Percentiles rank a stretch among this genome's conserved stretches.
Conservation (phyloP, 2,329 filamentous ascomycete species). For the Blastomyces percursus region DNA sequence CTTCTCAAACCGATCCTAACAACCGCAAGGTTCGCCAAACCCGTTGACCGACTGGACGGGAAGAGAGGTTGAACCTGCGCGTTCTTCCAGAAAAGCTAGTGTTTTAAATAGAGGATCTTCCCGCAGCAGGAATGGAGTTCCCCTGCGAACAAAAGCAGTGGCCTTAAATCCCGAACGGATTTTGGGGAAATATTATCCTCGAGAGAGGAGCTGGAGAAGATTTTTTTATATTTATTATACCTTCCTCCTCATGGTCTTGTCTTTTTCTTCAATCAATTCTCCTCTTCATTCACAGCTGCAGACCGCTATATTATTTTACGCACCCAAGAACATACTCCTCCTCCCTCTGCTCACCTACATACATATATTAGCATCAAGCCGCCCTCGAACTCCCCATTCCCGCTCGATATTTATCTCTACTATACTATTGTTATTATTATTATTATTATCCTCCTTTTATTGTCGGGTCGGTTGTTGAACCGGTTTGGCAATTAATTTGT, state of each 20-base stretch:
- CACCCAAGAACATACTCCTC: not conserved
- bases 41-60: slow-evolving; percentile 4
- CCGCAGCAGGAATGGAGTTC: slow-evolving; percentile 1
- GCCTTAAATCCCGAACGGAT: not conserved
- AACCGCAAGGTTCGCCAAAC: not conserved
- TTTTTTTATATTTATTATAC: not conserved
- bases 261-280: not conserved
- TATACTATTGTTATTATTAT: not conserved
- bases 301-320: not conserved
- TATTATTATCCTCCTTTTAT: not conserved
- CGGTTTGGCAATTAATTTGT: slow-evolving; percentile 1
- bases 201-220: not conserved
- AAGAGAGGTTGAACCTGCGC: not conserved
- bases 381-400: not conserved
- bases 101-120: slow-evolving; percentile 4
- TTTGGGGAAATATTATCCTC: not conserved
- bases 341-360: not conserved
- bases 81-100: not conserved
- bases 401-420: not conserved
- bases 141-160: not conserved
- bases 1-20: slow-evolving; percentile 3
- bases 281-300: not conserved
- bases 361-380: not conserved
- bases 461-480: not conserved
- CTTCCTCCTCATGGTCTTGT: not conserved